phyloP scores from a whole-genome alignment of 306 rosid species.

The Mucuna pruriens region DNA sequence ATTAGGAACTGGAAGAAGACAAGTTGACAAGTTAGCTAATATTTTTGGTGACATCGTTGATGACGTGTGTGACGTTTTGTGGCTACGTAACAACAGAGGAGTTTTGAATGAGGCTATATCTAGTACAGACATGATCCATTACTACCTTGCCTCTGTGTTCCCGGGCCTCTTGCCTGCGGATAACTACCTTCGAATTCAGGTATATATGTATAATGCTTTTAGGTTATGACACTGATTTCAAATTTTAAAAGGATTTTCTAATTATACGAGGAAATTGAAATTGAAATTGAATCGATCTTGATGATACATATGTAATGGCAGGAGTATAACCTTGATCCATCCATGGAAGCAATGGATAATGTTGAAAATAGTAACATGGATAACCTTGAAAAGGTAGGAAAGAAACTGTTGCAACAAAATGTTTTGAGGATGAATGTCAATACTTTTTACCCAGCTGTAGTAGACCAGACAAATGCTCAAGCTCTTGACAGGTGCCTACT shows the following conservation, averaged over 20 bases:
- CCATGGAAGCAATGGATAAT: background rate
- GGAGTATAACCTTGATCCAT: background rate
- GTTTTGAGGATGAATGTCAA: conserved; percentile 28
- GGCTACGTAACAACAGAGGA: no score
- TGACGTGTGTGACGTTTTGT: no score
- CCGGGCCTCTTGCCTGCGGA: background rate
- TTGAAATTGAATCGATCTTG: background rate
- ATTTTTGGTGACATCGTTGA: background rate
- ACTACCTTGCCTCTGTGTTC: conserved; percentile 20
- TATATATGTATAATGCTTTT: background rate
- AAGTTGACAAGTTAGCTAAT: background rate
- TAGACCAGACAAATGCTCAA: conserved; percentile 38
- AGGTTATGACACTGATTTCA: no score
- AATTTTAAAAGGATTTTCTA: no score
- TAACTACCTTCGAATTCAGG: conserved; percentile 9
- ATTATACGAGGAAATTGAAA: background rate
- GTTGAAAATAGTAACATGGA: background rate
- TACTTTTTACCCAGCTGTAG: conserved; percentile 37
- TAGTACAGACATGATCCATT: background rate
- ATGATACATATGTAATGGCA: background rate
- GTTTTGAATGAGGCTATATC: no score
- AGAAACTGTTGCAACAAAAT: background rate
- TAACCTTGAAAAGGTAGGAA: background rate
- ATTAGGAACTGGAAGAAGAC: background rate
- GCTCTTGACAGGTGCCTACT: no score